Evolutionary conservation across 2,329 filamentous ascomycete species (phyloP), one percentile per base, ranked within the genome.

Genomic region (Ceratocystis cacaofunesta): DNA sequence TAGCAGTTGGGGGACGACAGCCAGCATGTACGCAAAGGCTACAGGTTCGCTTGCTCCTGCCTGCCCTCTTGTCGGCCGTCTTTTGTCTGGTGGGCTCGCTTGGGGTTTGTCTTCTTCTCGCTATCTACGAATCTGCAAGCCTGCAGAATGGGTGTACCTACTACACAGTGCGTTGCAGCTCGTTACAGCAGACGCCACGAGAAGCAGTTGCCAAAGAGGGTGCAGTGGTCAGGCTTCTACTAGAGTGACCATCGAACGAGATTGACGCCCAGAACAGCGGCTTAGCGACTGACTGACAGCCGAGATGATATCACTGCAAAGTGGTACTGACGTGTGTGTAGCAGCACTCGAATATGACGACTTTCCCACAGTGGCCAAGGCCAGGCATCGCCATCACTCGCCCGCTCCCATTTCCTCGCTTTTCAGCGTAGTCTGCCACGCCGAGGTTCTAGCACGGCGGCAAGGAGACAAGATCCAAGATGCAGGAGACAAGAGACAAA

Each of bases 231-330:
- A 25, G 17, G 44, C 25, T 25, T 43, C 10, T 15, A n/a, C 43
- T 60, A 17, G 52, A 60, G 48, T 41, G 19, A 48, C 19, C 41
- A 64, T 64, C 63, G 63, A 64, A 64, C 63, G 63, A 64, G 48
- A 8, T 22, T 58, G 50, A 64, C 55, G 63, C 48, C 52, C n/a
- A 64, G 50, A 64, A 64, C 55, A 41, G 44, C 63, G 52, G 62
- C 50, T 43, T 52, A 12, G 48, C 25, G 8, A 8, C 19, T 25
- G 48, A 52, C 25, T 25, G 7, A 25, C 48, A 25, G 36, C 48
- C 7, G 48, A 25, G 25, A 52, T 52, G 48, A 52, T 25, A 25
- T 52, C 48, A 52, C 48, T 8, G 19, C 3, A 25, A 25, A 25
- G 19, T 52, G 8, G 12, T 52, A 22, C 19, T n/a, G 19, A 22